A percentile compares a stretch with the other conserved stretches of the same genome.
These are phyloP conservation scores for Aspergillus hancockii DNA, from an alignment of 495 filamentous ascomycete genomes.

Conservation along the genomic window DNA sequence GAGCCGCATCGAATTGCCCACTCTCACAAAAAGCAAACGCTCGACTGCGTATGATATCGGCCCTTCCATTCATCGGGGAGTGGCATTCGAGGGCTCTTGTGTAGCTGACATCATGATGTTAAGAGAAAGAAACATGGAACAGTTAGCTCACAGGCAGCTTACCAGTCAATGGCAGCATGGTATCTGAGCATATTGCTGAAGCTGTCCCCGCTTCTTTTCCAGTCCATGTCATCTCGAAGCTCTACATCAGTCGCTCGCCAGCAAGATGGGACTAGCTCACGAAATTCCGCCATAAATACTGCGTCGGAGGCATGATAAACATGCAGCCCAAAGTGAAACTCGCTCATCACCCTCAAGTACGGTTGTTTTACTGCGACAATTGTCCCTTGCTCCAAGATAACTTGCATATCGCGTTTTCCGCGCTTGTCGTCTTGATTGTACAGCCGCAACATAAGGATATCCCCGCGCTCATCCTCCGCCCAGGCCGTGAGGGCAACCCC, in stretches of 20 bases:
- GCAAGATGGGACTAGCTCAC: slow-evolving; percentile 31
- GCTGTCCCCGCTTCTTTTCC: slow-evolving; percentile 42
- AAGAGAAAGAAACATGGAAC: slow-evolving; percentile 11
- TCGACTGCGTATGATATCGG: too few relatives aligned
- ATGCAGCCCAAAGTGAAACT: slow-evolving; percentile 43
- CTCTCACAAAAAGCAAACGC: too few relatives aligned
- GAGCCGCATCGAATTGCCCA: too few relatives aligned
- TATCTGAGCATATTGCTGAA: slow-evolving; percentile 22
- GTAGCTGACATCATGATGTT: neutral
- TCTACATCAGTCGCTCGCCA: slow-evolving; percentile 30
- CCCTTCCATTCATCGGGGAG: too few relatives aligned
- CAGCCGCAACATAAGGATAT: too few relatives aligned
- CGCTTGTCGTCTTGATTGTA: too few relatives aligned
- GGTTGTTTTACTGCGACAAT: slow-evolving; percentile 54
- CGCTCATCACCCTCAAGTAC: slow-evolving; percentile 41
- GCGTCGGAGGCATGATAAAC: slow-evolving; percentile 57
- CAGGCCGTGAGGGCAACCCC: too few relatives aligned
- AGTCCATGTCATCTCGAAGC: slow-evolving; percentile 20
- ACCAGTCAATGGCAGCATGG: slow-evolving; percentile 28
- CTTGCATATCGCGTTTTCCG: too few relatives aligned
- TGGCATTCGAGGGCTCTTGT: too few relatives aligned
- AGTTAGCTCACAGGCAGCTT: slow-evolving; percentile 4
- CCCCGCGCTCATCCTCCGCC: too few relatives aligned
- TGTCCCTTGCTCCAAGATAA: slow-evolving; percentile 15
- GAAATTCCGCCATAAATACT: slow-evolving; percentile 28